phyloP scores from a whole-genome alignment of 2,329 filamentous ascomycete genomes.

The Leptographium flavum region DNA sequence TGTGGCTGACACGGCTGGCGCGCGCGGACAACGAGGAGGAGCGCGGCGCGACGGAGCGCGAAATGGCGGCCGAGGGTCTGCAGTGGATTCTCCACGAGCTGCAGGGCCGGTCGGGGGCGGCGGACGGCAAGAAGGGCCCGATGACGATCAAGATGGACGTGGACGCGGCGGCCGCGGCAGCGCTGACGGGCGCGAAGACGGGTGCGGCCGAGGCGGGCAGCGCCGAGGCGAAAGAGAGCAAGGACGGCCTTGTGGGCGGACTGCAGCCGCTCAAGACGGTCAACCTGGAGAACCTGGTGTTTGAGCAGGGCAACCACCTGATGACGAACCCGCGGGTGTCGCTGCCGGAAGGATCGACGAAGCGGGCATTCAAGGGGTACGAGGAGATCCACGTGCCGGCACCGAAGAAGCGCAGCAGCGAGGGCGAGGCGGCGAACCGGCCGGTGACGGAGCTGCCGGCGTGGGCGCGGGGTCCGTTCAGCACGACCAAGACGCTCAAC shows the following conservation, averaged over 20 bases:
- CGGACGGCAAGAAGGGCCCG: constrained; percentile 44
- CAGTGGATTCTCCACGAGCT: constrained; percentile 81
- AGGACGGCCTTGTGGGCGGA: constrained; percentile 62
- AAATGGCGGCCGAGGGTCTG: constrained; percentile 83
- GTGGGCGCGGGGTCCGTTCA: constrained; percentile 81
- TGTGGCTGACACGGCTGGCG: constrained; percentile 85
- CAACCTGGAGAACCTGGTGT: constrained; percentile 90
- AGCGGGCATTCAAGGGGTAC: constrained; percentile 92
- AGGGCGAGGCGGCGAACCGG: constrained; percentile 66
- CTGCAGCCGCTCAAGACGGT: constrained; percentile 77
- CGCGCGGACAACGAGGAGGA: constrained; percentile 68
- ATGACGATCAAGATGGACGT: constrained; percentile 95
- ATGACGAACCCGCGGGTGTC: constrained; percentile 99
- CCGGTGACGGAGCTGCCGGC: constrained; percentile 81
- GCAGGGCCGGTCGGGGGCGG: constrained; percentile 46
- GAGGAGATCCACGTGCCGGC: constrained; percentile 96
- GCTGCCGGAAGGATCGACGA: constrained; percentile 86
- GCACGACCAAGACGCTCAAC: constrained; percentile 74
- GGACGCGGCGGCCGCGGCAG: constrained; percentile 41
- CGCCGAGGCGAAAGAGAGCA: constrained; percentile 17
- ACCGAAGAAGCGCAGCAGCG: constrained; percentile 73
- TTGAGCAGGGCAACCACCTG: constrained; percentile 94
- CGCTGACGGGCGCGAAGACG: constrained; percentile 29
- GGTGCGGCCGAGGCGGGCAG: constrained; percentile 15
- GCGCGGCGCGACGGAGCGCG: constrained; percentile 64